Evolutionary conservation across 768 basidiomycete species (phyloP).

Genomic region (Rubroboletus satanas): DNA sequence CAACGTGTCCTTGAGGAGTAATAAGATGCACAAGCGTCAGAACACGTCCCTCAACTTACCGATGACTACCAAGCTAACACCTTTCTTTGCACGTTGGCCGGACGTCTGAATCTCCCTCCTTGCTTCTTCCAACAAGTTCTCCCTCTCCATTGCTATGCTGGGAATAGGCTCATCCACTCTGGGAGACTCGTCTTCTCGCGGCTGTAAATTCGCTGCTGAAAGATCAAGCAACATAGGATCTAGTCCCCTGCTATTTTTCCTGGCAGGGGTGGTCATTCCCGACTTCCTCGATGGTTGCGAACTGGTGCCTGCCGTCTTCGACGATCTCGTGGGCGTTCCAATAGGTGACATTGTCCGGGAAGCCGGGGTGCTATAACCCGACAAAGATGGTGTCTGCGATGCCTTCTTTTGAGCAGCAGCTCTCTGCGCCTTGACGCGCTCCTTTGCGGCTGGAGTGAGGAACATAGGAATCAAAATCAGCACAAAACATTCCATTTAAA

Average conservation of each 20-base stretch:
- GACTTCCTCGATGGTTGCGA: conserved; percentile 34
- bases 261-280: conserved; percentile 42
- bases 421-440: conserved; percentile 73
- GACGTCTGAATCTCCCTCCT: conserved; percentile 46
- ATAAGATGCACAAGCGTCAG: conserved; percentile 8
- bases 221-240: conserved; percentile 71
- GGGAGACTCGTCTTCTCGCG: conserved; percentile 39
- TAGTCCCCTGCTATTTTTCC: conserved; percentile 28
- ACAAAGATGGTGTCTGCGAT: conserved; percentile 31
- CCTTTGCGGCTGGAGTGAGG: conserved; percentile 61
- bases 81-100: conserved; percentile 55
- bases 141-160: conserved; percentile 64
- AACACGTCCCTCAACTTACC: conserved; percentile 45
- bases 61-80: conserved; percentile 85
- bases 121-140: conserved; percentile 83
- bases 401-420: conserved; percentile 42
- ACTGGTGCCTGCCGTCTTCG: conserved; percentile 38
- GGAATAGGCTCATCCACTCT: conserved; percentile 50
- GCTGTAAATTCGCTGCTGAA: conserved; percentile 62
- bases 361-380: conserved; percentile 37
- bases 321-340: conserved; percentile 39
- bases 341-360: conserved; percentile 44
- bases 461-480: conserved; percentile 35
- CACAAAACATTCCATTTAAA: conserved; percentile 36
- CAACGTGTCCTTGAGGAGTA: conserved; percentile 77